Conservation (phyloP, 2,329 filamentous ascomycete species). For the Colletotrichum tropicale region DNA sequence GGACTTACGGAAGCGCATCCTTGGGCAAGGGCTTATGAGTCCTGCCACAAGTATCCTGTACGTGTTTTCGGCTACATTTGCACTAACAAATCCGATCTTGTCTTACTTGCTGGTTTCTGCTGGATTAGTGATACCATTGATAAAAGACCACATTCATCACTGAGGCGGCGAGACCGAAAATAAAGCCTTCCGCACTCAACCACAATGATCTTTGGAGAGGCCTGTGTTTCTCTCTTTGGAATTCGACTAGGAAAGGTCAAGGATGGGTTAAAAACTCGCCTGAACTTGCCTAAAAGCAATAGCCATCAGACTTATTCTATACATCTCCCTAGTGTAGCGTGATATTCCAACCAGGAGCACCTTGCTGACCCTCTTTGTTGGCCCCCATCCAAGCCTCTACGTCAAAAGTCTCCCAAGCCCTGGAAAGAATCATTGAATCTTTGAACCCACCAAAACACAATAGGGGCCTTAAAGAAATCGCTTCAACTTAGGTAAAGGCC, state of each 20-base stretch:
- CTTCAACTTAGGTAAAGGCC: neutral
- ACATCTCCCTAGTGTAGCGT: neutral
- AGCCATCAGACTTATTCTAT: neutral
- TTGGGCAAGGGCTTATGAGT: neutral
- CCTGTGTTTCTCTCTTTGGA: neutral
- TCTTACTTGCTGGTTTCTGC: neutral
- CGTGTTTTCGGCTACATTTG: neutral
- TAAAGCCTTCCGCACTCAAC: neutral
- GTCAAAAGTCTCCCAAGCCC: neutral
- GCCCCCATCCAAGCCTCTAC: neutral
- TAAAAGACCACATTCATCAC: neutral
- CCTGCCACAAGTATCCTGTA: neutral
- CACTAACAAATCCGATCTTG: neutral
- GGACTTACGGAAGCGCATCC: neutral
- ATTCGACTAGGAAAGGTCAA: neutral
- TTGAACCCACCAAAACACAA: neutral
- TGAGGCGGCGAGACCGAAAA: neutral
- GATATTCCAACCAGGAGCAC: neutral
- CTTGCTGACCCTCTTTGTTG: neutral
- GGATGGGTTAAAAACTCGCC: neutral
- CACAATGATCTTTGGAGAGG: neutral
- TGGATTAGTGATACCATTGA: neutral
- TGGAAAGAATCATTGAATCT: neutral
- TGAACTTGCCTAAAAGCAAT: too few species aligned
- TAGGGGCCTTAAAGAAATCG: neutral